These are phyloP conservation scores for Aureobasidium sp. DNA, from an alignment of 2,329 filamentous ascomycete species.

Conservation along the genomic window DNA sequence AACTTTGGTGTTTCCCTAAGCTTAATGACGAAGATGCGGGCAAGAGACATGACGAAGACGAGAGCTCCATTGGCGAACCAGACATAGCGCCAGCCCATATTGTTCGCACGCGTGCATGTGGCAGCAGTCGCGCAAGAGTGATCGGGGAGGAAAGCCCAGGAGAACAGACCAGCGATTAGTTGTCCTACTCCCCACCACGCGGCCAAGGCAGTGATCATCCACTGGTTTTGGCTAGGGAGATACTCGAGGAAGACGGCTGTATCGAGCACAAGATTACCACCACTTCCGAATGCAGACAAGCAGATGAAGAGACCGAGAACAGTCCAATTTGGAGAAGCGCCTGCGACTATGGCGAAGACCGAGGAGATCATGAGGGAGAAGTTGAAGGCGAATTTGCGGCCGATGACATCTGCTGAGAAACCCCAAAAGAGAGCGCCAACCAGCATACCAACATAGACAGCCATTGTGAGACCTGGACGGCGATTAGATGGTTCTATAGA, in stretches of 20 bases:
- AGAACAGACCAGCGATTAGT: constrained; percentile 46
- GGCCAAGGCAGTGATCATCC: constrained; percentile 58
- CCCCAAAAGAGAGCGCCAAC: constrained; percentile 62
- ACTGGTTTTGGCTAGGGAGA: constrained; percentile 53
- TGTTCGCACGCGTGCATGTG: constrained; percentile 45
- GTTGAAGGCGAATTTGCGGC: constrained; percentile 63
- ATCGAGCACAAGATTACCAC: constrained; percentile 58
- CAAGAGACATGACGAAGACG: constrained; percentile 47
- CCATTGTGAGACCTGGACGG: constrained; percentile 40
- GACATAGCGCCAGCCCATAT: constrained; percentile 53
- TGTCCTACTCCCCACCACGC: constrained; percentile 50
- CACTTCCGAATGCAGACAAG: constrained; percentile 57
- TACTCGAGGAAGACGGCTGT: constrained; percentile 55
- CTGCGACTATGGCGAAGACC: constrained; percentile 57
- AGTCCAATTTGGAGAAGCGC: constrained; percentile 60
- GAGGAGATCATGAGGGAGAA: constrained; percentile 57
- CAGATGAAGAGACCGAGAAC: constrained; percentile 58
- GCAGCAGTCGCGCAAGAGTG: constrained; percentile 42
- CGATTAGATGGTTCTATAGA: neutral
- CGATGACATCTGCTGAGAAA: constrained; percentile 59
- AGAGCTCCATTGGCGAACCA: constrained; percentile 48
- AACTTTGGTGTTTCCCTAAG: constrained; percentile 53
- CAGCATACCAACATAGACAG: constrained; percentile 51
- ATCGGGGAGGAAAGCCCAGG: constrained; percentile 48
- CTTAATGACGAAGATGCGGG: constrained; percentile 48